Evolutionary conservation across 2,329 filamentous ascomycete species (phyloP).

Genomic region (Fusarium transvaalense): DNA sequence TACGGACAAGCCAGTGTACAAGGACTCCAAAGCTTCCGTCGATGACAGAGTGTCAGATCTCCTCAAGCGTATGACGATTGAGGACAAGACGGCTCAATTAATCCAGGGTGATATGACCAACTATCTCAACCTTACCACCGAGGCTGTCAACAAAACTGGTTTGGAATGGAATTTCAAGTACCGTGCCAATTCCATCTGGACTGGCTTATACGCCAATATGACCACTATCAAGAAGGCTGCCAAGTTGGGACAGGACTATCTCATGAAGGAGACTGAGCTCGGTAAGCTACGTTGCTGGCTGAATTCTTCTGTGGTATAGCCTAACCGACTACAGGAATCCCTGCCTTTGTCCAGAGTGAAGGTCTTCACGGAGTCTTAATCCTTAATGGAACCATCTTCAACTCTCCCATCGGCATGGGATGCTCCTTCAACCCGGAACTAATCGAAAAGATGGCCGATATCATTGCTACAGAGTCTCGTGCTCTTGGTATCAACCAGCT

Average conservation of each 20-base stretch:
- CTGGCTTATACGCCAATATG: slow-evolving; percentile 75
- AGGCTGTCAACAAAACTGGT: slow-evolving; percentile 75
- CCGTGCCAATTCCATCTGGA: slow-evolving; percentile 78
- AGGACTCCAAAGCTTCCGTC: slow-evolving; percentile 70
- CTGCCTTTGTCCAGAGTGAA: slow-evolving; percentile 79
- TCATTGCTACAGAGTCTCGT: slow-evolving; percentile 74
- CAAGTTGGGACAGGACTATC: slow-evolving; percentile 75
- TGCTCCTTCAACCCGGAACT: slow-evolving; percentile 77
- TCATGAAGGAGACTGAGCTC: slow-evolving; percentile 62
- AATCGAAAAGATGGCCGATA: slow-evolving; percentile 73
- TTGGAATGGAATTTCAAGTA: slow-evolving; percentile 74
- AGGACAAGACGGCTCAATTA: slow-evolving; percentile 79
- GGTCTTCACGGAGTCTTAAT: slow-evolving; percentile 80
- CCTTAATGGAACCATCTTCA: slow-evolving; percentile 82
- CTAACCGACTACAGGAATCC: slow-evolving; percentile 65
- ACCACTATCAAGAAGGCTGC: slow-evolving; percentile 73
- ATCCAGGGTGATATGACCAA: slow-evolving; percentile 78
- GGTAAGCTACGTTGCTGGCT: slow-evolving; percentile 42
- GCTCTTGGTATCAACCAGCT: slow-evolving; percentile 79
- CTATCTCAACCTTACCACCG: slow-evolving; percentile 77
- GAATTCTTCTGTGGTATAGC: slow-evolving; percentile 44
- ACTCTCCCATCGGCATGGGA: slow-evolving; percentile 78
- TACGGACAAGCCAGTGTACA: slow-evolving; percentile 64
- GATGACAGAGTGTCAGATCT: slow-evolving; percentile 76
- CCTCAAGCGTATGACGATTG: slow-evolving; percentile 77